These are phyloP conservation scores for Globisporangium irregulare DNA, from an alignment of 352 stramenopile genomes.

Conservation along the genomic window DNA sequence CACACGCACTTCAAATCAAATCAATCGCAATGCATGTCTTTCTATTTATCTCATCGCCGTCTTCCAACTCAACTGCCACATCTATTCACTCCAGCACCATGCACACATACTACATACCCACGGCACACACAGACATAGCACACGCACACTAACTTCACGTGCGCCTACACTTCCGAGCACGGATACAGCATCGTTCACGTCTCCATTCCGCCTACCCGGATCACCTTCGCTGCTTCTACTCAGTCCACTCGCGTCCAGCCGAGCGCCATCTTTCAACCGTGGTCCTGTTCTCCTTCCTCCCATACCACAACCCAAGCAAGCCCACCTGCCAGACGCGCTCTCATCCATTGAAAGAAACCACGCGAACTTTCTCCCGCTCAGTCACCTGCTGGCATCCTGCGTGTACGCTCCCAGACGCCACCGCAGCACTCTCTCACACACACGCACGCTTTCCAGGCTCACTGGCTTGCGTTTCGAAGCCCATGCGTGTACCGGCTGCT, in stretches of 20 bases:
- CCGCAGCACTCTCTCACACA: not conserved
- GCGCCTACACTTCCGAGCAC: not conserved
- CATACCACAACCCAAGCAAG: not conserved
- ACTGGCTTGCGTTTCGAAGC: constrained; percentile 2
- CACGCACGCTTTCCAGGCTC: not conserved
- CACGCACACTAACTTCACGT: not conserved
- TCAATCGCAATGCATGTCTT: not conserved
- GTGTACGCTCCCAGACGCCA: constrained; percentile 3
- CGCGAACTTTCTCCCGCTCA: not conserved
- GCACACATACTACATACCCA: not conserved
- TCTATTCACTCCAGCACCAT: not conserved
- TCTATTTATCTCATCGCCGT: not conserved
- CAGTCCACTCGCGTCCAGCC: not conserved
- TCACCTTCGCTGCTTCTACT: not conserved
- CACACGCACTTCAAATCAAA: not conserved
- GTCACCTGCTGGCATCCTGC: not conserved
- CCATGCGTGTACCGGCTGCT: constrained; percentile 1
- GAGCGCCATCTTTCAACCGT: not conserved
- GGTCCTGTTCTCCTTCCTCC: not conserved
- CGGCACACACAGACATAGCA: not conserved
- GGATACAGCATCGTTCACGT: not conserved
- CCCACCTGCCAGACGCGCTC: not conserved
- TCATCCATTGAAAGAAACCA: not conserved
- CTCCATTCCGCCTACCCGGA: not conserved
- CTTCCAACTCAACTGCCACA: not conserved